phyloP scores from a whole-genome alignment of 2,329 filamentous ascomycete species.

The Xylariaceae sp. region DNA sequence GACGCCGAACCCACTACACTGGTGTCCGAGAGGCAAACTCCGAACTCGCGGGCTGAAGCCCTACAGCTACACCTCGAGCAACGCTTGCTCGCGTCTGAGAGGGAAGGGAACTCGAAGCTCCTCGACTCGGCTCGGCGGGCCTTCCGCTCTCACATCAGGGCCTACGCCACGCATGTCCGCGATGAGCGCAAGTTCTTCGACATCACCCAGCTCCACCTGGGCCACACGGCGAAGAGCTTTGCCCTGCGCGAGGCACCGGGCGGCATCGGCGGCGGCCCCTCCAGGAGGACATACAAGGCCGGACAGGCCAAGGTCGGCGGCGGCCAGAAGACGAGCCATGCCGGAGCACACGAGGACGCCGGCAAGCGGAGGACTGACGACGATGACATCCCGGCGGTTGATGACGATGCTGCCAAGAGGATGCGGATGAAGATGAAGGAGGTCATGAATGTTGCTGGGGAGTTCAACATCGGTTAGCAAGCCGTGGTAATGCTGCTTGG shows the following conservation, averaged over 20 bases:
- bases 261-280: constrained; percentile 61
- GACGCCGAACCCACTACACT: constrained; percentile 51
- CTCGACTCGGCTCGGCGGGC: constrained; percentile 77
- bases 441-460: constrained; percentile 48
- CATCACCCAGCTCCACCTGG: constrained; percentile 82
- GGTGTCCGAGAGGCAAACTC: constrained; percentile 32
- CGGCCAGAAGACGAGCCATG: constrained; percentile 16
- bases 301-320: constrained; percentile 24
- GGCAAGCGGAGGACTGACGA: constrained; percentile 15
- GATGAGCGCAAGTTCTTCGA: constrained; percentile 83
- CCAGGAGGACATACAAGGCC: constrained; percentile 31
- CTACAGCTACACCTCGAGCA: constrained; percentile 55
- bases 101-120: constrained; percentile 37
- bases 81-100: constrained; percentile 38
- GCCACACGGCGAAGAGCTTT: constrained; percentile 90
- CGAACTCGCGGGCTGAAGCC: constrained; percentile 44
- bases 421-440: constrained; percentile 58
- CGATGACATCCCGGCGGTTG: constrained; percentile 36
- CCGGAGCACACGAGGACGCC: constrained; percentile 20
- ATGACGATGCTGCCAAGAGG: constrained; percentile 53
- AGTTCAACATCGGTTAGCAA: constrained; percentile 56
- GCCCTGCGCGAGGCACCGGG: constrained; percentile 82
- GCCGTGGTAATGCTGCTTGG: too few species aligned
- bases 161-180: constrained; percentile 88
- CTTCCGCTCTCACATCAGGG: constrained; percentile 86